Base-by-base conservation (phyloP, 2,329 filamentous ascomycete species). In the Cytospora paraplurivora region DNA sequence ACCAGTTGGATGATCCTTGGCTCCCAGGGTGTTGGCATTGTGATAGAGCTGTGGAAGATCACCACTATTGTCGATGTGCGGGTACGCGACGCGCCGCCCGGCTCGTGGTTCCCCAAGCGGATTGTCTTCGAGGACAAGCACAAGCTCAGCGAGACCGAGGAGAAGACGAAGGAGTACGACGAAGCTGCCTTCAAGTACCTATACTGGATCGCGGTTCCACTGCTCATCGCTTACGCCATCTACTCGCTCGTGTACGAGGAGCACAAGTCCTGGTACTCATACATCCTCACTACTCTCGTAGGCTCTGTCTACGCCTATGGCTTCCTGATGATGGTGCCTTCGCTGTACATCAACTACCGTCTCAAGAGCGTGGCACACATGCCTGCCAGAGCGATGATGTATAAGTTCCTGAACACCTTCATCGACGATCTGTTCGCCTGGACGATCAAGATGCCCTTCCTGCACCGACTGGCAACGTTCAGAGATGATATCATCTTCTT, bases 1-100 rank as follows among this genome's bases (percentile, higher is more conserved):
- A 99, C 95, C 0, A 96, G 91, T 68, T 99, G 94, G 94, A 98
- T 99, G 93, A 98, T 99, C 70, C 82, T 99, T 21, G 93, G 93
- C 57, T 90, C 92, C 12, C 95, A 99, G 79, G 95, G 90, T 21
- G 87, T 96, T 67, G 93, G 93, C 57, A 87, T 87, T 62, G 61
- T 87, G 52, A 86, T 87, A 68, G 85, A 87, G 73, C 77, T 87
- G 66, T 99, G 95, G 95, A 99, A 99, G 78, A 88, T 99, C 71
- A 99, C 95, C 11, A 98, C 97, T 58, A 87, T 93, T 0, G 95
- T 98, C 71, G 87, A 99, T 72, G 91, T 99, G 63, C 88, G 92
- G 61, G 71, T 98, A 63, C 89, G 92, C 13, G 82, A 87, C 4
- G 84, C 89, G 0, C 79, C 83, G 0, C 82, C 89, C 0, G 88